phyloP scores from a whole-genome alignment of 164 flowering plant species.

The Brasenia schreberi region DNA sequence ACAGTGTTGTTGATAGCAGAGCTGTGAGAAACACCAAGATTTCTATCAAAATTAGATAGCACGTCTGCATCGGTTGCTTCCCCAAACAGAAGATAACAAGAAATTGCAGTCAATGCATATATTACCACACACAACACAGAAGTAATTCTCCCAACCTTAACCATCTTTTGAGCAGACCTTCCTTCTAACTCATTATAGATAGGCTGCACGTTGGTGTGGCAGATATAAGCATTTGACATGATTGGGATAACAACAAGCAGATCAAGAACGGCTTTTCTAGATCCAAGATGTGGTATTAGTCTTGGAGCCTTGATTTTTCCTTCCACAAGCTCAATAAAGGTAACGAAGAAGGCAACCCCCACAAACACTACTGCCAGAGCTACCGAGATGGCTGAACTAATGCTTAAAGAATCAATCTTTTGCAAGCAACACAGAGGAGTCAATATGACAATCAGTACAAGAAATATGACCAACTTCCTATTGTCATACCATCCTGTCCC shows the following conservation, averaged over 20 bases:
- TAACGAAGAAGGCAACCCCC: slow-evolving; percentile 44
- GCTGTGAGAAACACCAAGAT: slow-evolving; percentile 77
- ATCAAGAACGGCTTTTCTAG: slow-evolving; percentile 63
- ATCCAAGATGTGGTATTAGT: slow-evolving; percentile 68
- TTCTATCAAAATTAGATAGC: slow-evolving; percentile 75
- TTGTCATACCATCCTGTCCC: slow-evolving; percentile 87
- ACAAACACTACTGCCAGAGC: slow-evolving; percentile 90
- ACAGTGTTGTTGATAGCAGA: slow-evolving; percentile 63
- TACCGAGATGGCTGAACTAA: slow-evolving; percentile 91
- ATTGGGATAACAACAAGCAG: slow-evolving; percentile 91
- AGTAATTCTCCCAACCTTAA: slow-evolving; percentile 71
- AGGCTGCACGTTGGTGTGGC: slow-evolving; percentile 92
- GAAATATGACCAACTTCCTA: slow-evolving; percentile 52
- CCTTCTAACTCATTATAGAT: slow-evolving; percentile 91
- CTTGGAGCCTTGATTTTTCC: slow-evolving; percentile 63
- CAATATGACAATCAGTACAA: slow-evolving; percentile 56
- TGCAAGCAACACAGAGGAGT: slow-evolving; percentile 74
- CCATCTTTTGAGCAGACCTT: slow-evolving; percentile 81
- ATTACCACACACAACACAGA: slow-evolving; percentile 54
- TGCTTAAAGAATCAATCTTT: slow-evolving; percentile 87
- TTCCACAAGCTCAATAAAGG: slow-evolving; percentile 66
- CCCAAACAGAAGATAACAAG: slow-evolving; percentile 84
- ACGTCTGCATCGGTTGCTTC: slow-evolving; percentile 74
- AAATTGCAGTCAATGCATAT: slow-evolving; percentile 63
- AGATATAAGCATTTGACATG: slow-evolving; percentile 87